Evolutionary conservation across 2,329 filamentous ascomycete species (phyloP).

Genomic region (Fusarium sp.): DNA sequence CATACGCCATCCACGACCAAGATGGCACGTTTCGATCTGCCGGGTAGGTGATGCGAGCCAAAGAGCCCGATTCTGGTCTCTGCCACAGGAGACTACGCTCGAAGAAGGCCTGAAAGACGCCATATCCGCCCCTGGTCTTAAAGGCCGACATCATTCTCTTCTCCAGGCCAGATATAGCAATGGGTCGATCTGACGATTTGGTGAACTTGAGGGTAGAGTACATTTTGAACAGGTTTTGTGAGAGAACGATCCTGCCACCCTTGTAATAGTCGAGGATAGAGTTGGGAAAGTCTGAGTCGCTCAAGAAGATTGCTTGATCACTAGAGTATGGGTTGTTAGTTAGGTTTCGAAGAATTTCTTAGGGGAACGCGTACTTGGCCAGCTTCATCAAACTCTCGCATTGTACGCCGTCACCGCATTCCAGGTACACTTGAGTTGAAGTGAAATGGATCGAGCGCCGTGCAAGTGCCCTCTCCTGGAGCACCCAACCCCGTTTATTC

Average conservation of each 20-base stretch:
- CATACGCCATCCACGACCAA: conserved; percentile 5
- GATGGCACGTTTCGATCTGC: background rate
- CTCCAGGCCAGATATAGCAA: conserved; percentile 41
- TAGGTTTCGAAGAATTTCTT: no score
- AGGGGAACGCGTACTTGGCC: background rate
- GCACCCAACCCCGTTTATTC: conserved; percentile 33
- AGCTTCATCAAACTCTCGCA: conserved; percentile 1
- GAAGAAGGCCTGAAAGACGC: conserved; percentile 43
- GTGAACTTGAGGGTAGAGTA: background rate
- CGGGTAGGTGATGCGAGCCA: background rate
- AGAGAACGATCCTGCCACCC: background rate
- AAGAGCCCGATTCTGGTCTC: background rate
- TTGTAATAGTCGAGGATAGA: background rate
- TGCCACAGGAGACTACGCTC: conserved; percentile 2
- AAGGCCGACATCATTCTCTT: conserved; percentile 40
- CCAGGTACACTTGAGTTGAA: background rate
- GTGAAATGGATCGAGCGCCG: conserved; percentile 9
- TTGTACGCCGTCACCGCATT: background rate
- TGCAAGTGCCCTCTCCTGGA: conserved; percentile 7
- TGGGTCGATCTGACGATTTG: background rate
- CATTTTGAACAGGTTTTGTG: background rate
- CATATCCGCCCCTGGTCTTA: conserved; percentile 40
- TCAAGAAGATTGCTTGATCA: background rate
- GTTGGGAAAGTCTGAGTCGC: background rate
- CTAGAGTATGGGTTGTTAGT: background rate